A percentile compares a stretch with the other conserved stretches of the same genome.
These are phyloP conservation scores for Malus hybrid DNA, from an alignment of 331 rosid species.

Conservation along the genomic window DNA sequence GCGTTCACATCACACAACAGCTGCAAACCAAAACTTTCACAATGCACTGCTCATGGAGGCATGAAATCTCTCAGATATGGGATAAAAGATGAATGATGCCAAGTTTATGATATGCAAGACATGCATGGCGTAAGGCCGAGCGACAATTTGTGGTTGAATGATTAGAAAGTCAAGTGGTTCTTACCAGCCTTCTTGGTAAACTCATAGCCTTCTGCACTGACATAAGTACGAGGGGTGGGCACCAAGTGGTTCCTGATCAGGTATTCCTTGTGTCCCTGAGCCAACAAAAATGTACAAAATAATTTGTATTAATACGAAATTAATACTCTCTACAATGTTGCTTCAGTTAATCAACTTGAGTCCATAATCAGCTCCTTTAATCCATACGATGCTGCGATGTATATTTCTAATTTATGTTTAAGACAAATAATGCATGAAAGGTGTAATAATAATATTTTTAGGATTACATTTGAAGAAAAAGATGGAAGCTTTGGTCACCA, in stretches of 20 bases:
- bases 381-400: no score
- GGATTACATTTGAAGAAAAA: no score
- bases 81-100: background rate
- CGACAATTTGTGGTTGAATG: background rate
- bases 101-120: background rate
- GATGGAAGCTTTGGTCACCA: no score
- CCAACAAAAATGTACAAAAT: conserved; percentile 1
- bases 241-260: conserved; percentile 54
- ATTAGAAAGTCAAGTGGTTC: conserved; percentile 13
- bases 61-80: background rate
- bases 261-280: conserved; percentile 78
- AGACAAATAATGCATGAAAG: no score
- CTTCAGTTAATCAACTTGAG: no score
- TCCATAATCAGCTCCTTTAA: no score
- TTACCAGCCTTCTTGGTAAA: conserved; percentile 76
- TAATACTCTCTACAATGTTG: background rate
- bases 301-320: conserved; percentile 5
- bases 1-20: no score
- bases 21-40: no score
- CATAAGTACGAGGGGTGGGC: conserved; percentile 76
- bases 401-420: no score
- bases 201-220: conserved; percentile 52
- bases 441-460: no score
- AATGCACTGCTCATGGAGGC: background rate
- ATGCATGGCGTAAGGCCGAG: background rate